These are phyloP conservation scores for Benincasa hispida DNA, from an alignment of 306 rosid genomes.

Conservation along the genomic window DNA sequence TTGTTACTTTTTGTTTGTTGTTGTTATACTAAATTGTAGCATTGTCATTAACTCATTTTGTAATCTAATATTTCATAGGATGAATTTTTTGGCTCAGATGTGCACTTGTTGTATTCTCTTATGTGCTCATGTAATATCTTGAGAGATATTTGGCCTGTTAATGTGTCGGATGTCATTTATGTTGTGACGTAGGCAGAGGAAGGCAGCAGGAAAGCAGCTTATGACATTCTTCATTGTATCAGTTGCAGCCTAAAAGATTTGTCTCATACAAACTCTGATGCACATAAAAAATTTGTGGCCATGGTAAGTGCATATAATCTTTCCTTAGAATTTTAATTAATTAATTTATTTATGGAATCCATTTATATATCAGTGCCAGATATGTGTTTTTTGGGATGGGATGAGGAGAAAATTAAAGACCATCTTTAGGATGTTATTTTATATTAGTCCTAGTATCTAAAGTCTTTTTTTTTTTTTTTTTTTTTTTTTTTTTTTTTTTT, in stretches of 20 bases:
- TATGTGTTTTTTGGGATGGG: not conserved
- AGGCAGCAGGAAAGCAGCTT: constrained; percentile 69
- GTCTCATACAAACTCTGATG: constrained; percentile 26
- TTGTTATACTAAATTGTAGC: not conserved
- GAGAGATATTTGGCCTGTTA: not conserved
- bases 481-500: too few species aligned
- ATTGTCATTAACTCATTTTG: not conserved
- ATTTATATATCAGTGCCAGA: not conserved
- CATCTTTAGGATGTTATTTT: too few species aligned
- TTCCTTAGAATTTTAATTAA: not conserved
- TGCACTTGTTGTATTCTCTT: not conserved
- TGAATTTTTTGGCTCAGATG: not conserved
- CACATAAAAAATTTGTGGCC: constrained; percentile 53
- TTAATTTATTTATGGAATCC: not conserved
- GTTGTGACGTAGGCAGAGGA: constrained; percentile 44
- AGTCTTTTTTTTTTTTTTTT: too few species aligned
- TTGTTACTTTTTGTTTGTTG: not conserved
- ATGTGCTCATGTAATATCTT: constrained; percentile 1
- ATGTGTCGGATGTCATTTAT: not conserved
- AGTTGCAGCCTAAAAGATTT: constrained; percentile 53
- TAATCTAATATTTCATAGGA: not conserved
- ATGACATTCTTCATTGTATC: constrained; percentile 50
- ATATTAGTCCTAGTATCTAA: too few species aligned
- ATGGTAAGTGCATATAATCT: constrained; percentile 45
- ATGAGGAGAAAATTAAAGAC: too few species aligned